These are phyloP conservation scores for Spathaspora boniae DNA, from an alignment of 805 yeast species.

Conservation along the genomic window DNA sequence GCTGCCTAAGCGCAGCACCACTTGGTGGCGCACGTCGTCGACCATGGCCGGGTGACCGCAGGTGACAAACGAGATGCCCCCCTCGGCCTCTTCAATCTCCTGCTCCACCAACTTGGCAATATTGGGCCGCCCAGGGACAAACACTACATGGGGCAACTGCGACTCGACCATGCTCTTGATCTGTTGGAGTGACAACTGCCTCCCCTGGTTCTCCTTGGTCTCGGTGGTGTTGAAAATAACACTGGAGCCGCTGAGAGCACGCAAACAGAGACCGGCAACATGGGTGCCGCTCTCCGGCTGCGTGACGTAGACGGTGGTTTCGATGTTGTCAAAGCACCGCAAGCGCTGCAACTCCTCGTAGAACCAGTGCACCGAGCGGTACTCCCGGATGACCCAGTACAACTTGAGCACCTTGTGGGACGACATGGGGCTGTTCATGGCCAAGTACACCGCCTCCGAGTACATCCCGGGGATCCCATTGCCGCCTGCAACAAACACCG, in stretches of 20 bases:
- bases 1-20: no score
- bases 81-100: slow-evolving; percentile 31
- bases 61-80: slow-evolving; percentile 41
- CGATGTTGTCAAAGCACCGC: slow-evolving; percentile 19
- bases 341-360: slow-evolving; percentile 31
- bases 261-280: slow-evolving; percentile 1
- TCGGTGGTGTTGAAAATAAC: no score
- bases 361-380: slow-evolving; percentile 38
- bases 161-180: no score
- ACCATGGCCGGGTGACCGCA: slow-evolving; percentile 45
- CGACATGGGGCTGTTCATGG: not conserved
- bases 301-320: slow-evolving; percentile 41
- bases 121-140: slow-evolving; percentile 48
- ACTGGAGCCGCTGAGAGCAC: no score
- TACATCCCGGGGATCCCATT: slow-evolving; percentile 41
- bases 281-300: slow-evolving; percentile 19
- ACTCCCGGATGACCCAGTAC: slow-evolving; percentile 39
- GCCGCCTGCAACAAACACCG: slow-evolving; percentile 36
- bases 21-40: slow-evolving; percentile 22
- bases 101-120: slow-evolving; percentile 25
- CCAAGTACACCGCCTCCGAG: slow-evolving; percentile 24
- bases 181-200: no score
- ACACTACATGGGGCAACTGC: no score
- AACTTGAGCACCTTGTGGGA: slow-evolving; percentile 19
- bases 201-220: no score